A percentile compares a stretch with the other conserved stretches of the same genome.
Conservation (phyloP, 108 stramenopile genomes). For the Hondaea fermentalgiana region DNA sequence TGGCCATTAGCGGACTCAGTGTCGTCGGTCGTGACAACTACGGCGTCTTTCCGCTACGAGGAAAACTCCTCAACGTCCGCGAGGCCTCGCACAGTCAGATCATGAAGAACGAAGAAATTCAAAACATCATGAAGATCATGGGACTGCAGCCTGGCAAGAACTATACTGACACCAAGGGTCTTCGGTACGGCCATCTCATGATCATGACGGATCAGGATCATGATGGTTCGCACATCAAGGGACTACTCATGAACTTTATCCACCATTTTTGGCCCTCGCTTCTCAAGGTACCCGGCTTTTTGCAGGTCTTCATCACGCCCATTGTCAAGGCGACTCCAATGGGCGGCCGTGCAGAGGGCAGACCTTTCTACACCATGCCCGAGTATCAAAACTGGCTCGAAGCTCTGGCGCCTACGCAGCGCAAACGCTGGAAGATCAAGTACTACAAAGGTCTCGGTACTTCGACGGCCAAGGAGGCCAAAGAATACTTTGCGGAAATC, state of each 20-base stretch:
- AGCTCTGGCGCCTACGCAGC: slow-evolving; percentile 60
- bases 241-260: slow-evolving; percentile 97
- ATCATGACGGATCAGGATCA: slow-evolving; percentile 99
- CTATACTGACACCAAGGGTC: slow-evolving; percentile 69
- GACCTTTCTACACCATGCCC: slow-evolving; percentile 75
- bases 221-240: slow-evolving; percentile 99
- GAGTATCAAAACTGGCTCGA: slow-evolving; percentile 89
- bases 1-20: slow-evolving; percentile 84
- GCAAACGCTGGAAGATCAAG: slow-evolving; percentile 77
- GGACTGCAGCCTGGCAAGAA: slow-evolving; percentile 80
- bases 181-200: slow-evolving; percentile 92
- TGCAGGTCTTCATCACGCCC: slow-evolving; percentile 98
- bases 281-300: slow-evolving; percentile 82
- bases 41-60: slow-evolving; percentile 96
- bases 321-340: slow-evolving; percentile 94
- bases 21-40: slow-evolving; percentile 86
- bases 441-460: slow-evolving; percentile 99
- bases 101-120: slow-evolving; percentile 85
- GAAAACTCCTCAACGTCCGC: slow-evolving; percentile 94
- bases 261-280: slow-evolving; percentile 94
- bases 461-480: slow-evolving; percentile 83
- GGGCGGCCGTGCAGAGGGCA: slow-evolving; percentile 49
- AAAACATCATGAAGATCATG: slow-evolving; percentile 91
- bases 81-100: slow-evolving; percentile 71
- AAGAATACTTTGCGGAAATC: slow-evolving; percentile 58